Evolutionary conservation across 805 yeast genomes (phyloP).

Genomic region (Torulaspora franciscae): DNA sequence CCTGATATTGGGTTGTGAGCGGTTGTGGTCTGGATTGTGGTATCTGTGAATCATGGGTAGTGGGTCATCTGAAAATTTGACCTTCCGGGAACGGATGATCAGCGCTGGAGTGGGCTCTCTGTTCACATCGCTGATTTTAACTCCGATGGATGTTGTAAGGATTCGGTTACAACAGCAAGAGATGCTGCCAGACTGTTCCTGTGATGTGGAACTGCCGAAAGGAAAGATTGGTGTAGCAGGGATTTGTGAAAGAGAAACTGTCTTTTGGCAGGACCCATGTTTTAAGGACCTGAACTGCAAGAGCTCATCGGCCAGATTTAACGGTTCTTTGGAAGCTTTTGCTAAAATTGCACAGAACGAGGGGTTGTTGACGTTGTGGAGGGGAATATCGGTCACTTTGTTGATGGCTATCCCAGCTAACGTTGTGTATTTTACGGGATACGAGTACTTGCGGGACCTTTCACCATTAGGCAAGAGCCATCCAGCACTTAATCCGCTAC

Average conservation of each 20-base stretch:
- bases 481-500: slow-evolving; percentile 57
- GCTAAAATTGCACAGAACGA: slow-evolving; percentile 60
- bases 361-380: slow-evolving; percentile 75
- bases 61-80: slow-evolving; percentile 10
- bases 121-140: slow-evolving; percentile 64
- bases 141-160: slow-evolving; percentile 77
- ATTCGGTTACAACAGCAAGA: slow-evolving; percentile 76
- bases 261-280: slow-evolving; percentile 35
- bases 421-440: slow-evolving; percentile 89
- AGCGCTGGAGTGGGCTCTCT: slow-evolving; percentile 76
- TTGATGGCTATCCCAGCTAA: slow-evolving; percentile 91
- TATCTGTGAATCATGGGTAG: slow-evolving; percentile 5
- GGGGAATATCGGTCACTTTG: slow-evolving; percentile 79
- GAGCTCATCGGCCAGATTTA: slow-evolving; percentile 36
- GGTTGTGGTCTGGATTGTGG: background rate
- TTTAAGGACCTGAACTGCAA: slow-evolving; percentile 33
- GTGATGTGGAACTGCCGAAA: slow-evolving; percentile 33
- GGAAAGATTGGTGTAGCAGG: slow-evolving; percentile 28
- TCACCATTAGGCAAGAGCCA: slow-evolving; percentile 46
- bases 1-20: background rate
- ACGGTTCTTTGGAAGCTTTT: slow-evolving; percentile 75
- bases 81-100: slow-evolving; percentile 57
- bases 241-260: slow-evolving; percentile 10
- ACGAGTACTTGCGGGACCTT: slow-evolving; percentile 77
- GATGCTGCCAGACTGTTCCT: slow-evolving; percentile 44